A percentile compares a stretch with the other conserved stretches of the same genome.
Conservation (phyloP, 352 stramenopile genomes). For the Globisporangium acanthophoron region DNA sequence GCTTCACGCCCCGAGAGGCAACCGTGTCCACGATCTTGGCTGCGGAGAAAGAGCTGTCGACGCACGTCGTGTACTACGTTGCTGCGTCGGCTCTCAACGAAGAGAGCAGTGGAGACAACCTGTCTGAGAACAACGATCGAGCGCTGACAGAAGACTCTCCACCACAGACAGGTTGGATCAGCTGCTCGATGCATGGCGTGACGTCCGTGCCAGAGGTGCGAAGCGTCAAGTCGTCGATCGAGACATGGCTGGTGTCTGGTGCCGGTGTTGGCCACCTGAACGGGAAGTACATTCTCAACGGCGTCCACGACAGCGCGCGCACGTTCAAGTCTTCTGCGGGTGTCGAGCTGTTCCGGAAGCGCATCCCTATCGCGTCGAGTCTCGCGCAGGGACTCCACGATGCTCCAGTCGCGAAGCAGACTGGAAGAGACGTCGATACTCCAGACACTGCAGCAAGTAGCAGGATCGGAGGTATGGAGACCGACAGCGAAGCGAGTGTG, state of each 20-base stretch:
- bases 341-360: conserved; percentile 72
- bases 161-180: conserved; percentile 47
- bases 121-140: conserved; percentile 7
- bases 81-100: conserved; percentile 23
- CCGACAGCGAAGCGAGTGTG: neutral
- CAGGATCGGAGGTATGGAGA: neutral
- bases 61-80: conserved; percentile 65
- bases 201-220: conserved; percentile 26
- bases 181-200: conserved; percentile 40
- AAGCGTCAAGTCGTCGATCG: conserved; percentile 39
- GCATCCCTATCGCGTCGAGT: conserved; percentile 35
- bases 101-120: neutral
- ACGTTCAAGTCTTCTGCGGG: conserved; percentile 64
- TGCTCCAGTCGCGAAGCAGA: conserved; percentile 11
- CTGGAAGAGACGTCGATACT: neutral
- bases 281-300: conserved; percentile 54
- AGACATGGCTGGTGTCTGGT: conserved; percentile 52
- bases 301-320: conserved; percentile 36
- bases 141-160: conserved; percentile 21
- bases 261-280: conserved; percentile 54
- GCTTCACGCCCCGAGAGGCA: conserved; percentile 45
- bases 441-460: neutral
- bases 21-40: conserved; percentile 20
- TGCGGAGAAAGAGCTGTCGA: conserved; percentile 58
- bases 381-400: conserved; percentile 35